A percentile compares a stretch with the other conserved stretches of the same genome.
phyloP scores from a whole-genome alignment of 2,329 filamentous ascomycete genomes.

The Fusarium citri region DNA sequence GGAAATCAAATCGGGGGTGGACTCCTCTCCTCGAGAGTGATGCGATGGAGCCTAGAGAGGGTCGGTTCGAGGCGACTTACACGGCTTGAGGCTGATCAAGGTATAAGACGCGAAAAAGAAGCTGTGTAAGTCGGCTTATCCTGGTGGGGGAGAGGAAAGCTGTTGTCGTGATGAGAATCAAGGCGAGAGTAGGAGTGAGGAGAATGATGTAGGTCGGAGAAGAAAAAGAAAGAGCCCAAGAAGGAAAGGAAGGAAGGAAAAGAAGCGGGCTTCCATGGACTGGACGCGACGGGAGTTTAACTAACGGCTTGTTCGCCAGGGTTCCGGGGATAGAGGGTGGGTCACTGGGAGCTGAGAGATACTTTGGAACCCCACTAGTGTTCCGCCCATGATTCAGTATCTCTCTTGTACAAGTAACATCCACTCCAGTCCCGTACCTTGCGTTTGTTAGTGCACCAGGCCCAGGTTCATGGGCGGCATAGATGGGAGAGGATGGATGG shows the following conservation, averaged over 20 bases:
- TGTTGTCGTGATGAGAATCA: slow-evolving; percentile 22
- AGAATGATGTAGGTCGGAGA: slow-evolving; percentile 33
- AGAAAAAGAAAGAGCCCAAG: slow-evolving; percentile 29
- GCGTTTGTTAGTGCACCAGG: slow-evolving; percentile 20
- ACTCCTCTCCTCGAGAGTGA: slow-evolving; percentile 37
- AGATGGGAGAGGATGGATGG: not conserved
- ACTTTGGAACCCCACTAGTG: slow-evolving; percentile 13
- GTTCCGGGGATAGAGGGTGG: slow-evolving; percentile 43
- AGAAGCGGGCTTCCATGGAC: slow-evolving; percentile 39
- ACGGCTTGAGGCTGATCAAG: slow-evolving; percentile 42
- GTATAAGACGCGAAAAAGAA: slow-evolving; percentile 32
- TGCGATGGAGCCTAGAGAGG: slow-evolving; percentile 3
- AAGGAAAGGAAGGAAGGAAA: slow-evolving; percentile 33
- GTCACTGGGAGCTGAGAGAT: slow-evolving; percentile 23
- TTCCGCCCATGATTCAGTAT: slow-evolving; percentile 19
- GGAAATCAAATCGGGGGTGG: slow-evolving; percentile 41
- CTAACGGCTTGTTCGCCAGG: slow-evolving; percentile 41
- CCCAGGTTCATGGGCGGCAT: slow-evolving; percentile 11
- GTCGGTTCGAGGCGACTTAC: slow-evolving; percentile 47
- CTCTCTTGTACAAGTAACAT: slow-evolving; percentile 18
- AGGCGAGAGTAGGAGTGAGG: slow-evolving; percentile 1
- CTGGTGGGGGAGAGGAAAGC: not conserved
- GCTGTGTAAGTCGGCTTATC: slow-evolving; percentile 12
- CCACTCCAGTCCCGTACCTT: slow-evolving; percentile 30
- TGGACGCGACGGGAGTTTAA: slow-evolving; percentile 46